A percentile compares a stretch with the other conserved stretches of the same genome.
Evolutionary conservation across 108 stramenopile species (phyloP).

Genomic region (Skeletonema menzelii): DNA sequence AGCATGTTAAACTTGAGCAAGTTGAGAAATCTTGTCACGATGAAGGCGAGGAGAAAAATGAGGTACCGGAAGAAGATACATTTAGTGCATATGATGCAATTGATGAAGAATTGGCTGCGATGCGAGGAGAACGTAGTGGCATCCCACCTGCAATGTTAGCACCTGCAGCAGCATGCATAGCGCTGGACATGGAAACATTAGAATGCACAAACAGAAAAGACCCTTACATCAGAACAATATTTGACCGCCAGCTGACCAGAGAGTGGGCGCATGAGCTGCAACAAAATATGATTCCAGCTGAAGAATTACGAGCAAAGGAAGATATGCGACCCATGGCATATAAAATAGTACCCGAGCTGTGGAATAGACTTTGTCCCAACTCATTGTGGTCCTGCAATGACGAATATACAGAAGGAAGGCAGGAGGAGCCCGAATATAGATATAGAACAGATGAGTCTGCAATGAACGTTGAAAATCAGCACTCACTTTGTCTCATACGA

Average conservation of each 20-base stretch:
- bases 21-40: neutral
- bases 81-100: constrained; percentile 17
- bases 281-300: constrained; percentile 55
- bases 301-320: constrained; percentile 58
- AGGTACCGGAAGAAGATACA: neutral
- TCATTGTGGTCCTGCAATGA: neutral
- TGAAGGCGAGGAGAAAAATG: neutral
- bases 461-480: neutral
- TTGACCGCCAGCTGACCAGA: constrained; percentile 53
- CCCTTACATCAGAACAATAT: constrained; percentile 1
- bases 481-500: constrained; percentile 16
- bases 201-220: neutral
- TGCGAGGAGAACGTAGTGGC: constrained; percentile 47
- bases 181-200: constrained; percentile 13
- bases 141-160: constrained; percentile 65
- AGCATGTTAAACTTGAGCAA: neutral
- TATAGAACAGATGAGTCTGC: neutral
- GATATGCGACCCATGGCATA: constrained; percentile 79
- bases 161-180: constrained; percentile 56
- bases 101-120: constrained; percentile 57
- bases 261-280: constrained; percentile 60
- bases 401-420: neutral
- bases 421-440: neutral
- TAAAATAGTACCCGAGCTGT: constrained; percentile 66
- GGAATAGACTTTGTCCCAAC: constrained; percentile 64